Conservation (phyloP, 768 basidiomycete genomes). For the Suillus fuscotomentosus region DNA sequence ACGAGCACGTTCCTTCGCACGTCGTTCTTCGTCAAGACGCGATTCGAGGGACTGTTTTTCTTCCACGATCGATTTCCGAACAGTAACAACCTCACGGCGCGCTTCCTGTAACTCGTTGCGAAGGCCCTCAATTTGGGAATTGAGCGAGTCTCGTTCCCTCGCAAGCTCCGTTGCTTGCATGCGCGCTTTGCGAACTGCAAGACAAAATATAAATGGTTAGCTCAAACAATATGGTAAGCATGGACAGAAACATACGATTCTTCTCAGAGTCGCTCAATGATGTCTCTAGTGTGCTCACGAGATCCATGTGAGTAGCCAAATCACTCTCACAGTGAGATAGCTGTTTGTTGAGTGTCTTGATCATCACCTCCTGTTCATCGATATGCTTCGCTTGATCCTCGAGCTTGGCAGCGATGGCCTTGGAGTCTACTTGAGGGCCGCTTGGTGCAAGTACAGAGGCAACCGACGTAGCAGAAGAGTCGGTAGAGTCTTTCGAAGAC, state of each 20-base stretch:
- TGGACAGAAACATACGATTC: conserved; percentile 61
- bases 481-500: conserved; percentile 67
- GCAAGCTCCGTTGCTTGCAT: conserved; percentile 91
- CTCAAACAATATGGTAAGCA: conserved; percentile 1
- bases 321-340: conserved; percentile 91
- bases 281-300: conserved; percentile 79
- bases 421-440: conserved; percentile 46
- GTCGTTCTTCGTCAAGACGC: conserved; percentile 82
- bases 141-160: conserved; percentile 79
- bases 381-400: conserved; percentile 76
- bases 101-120: conserved; percentile 74
- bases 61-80: conserved; percentile 78
- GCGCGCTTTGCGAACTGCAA: conserved; percentile 84
- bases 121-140: conserved; percentile 60
- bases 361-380: conserved; percentile 86
- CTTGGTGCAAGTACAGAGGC: conserved; percentile 40
- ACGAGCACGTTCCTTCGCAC: conserved; percentile 84
- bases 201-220: conserved; percentile 12
- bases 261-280: conserved; percentile 92
- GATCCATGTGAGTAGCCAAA: conserved; percentile 88
- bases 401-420: conserved; percentile 49
- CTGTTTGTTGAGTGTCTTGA: conserved; percentile 92
- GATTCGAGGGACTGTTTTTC: conserved; percentile 87
- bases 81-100: conserved; percentile 74
- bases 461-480: conserved; percentile 67